Conservation (phyloP, 495 filamentous ascomycete species). For the Aspergillus hancockii region DNA sequence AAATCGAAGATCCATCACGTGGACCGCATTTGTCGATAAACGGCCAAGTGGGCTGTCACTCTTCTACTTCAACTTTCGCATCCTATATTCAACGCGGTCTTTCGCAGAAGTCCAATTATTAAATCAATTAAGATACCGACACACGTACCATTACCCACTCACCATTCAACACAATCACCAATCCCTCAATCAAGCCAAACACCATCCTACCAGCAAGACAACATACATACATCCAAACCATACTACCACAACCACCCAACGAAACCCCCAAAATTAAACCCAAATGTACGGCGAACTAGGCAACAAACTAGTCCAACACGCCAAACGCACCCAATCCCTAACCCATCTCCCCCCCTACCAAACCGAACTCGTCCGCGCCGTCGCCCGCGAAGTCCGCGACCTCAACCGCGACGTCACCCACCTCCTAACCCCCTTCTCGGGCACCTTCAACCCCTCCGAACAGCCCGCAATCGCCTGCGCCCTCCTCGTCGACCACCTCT, state of each 20-base stretch:
- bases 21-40: neutral
- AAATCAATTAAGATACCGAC: neutral
- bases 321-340: constrained; percentile 91
- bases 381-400: constrained; percentile 90
- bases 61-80: neutral
- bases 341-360: constrained; percentile 89
- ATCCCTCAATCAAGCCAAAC: no score
- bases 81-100: neutral
- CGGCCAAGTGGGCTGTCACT: neutral
- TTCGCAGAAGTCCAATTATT: neutral
- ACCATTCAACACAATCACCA: no score
- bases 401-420: constrained; percentile 85
- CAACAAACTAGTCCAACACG: constrained; percentile 91
- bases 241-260: neutral
- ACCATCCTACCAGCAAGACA: neutral
- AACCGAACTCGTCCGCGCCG: constrained; percentile 83
- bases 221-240: neutral
- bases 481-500: constrained; percentile 88
- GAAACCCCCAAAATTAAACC: neutral
- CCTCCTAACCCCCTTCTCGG: constrained; percentile 78
- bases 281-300: constrained; percentile 89
- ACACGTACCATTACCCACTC: neutral
- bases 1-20: constrained; percentile 3
- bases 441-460: constrained; percentile 79
- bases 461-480: constrained; percentile 85